These are phyloP conservation scores for Bruguiera parviflora DNA, from an alignment of 345 rosid species.

Conservation along the genomic window DNA sequence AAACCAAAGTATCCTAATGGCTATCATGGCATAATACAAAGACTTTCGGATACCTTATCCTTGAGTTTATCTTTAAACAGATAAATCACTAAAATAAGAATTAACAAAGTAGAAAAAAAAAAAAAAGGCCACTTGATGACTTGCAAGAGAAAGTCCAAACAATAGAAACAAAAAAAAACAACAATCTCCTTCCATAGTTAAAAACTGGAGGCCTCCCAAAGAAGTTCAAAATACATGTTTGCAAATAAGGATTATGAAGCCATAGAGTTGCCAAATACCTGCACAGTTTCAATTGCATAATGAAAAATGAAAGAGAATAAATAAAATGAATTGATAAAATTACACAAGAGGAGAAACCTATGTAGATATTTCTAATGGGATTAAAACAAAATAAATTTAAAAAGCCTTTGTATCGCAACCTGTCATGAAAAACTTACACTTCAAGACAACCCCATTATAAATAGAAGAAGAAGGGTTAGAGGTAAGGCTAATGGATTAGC, in stretches of 20 bases:
- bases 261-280: slow-evolving; percentile 75
- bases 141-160: not conserved
- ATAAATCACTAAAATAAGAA: too few species aligned
- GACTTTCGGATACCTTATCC: too few species aligned
- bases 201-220: slow-evolving; percentile 70
- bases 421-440: slow-evolving; percentile 62
- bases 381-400: not conserved
- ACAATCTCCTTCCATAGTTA: slow-evolving; percentile 58
- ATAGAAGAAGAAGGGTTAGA: slow-evolving; percentile 44
- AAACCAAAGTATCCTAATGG: too few species aligned
- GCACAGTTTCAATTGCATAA: not conserved
- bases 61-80: too few species aligned
- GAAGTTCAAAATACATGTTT: slow-evolving; percentile 59
- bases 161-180: not conserved
- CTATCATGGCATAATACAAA: too few species aligned
- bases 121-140: not conserved
- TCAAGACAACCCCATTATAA: slow-evolving; percentile 57
- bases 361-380: not conserved
- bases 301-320: not conserved
- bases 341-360: not conserved
- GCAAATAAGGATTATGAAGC: slow-evolving; percentile 88
- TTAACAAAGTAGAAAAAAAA: too few species aligned
- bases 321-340: not conserved
- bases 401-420: slow-evolving; percentile 27
- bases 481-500: slow-evolving; percentile 39